A percentile compares a stretch with the other conserved stretches of the same genome.
phyloP scores from a whole-genome alignment of 306 rosid species.

The Senna tora region DNA sequence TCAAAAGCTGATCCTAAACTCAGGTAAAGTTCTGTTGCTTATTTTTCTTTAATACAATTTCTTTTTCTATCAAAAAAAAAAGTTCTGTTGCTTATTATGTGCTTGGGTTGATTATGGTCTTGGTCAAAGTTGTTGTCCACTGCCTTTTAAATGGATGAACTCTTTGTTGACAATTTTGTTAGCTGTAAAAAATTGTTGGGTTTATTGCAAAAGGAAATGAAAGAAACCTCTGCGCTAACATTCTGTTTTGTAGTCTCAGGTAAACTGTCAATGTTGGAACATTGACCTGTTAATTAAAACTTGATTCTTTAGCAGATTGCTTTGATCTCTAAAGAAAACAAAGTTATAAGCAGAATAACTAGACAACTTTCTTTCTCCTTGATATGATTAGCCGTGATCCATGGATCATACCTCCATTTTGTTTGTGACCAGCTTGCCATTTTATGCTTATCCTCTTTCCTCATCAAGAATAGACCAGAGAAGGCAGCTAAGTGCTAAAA shows the following conservation, averaged over 20 bases:
- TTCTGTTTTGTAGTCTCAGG: slow-evolving; percentile 10
- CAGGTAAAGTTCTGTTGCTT: slow-evolving; percentile 43
- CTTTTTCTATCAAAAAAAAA: no score
- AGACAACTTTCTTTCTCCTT: not conserved
- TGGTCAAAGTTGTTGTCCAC: not conserved
- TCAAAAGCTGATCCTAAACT: slow-evolving; percentile 35
- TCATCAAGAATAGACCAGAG: not conserved
- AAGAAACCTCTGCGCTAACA: slow-evolving; percentile 10
- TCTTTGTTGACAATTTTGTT: not conserved
- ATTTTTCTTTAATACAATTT: no score
- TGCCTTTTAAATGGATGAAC: not conserved
- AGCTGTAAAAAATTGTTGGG: not conserved
- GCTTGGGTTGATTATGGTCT: not conserved
- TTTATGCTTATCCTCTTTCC: slow-evolving; percentile 15
- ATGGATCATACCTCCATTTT: not conserved
- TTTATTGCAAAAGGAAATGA: not conserved
- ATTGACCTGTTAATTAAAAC: no score
- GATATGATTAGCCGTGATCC: not conserved
- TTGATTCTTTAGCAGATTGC: not conserved
- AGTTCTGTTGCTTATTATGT: not conserved
- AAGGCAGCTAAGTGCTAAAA: not conserved
- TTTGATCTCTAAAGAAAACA: slow-evolving; percentile 12
- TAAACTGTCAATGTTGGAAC: not conserved
- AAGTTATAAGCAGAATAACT: slow-evolving; percentile 8
- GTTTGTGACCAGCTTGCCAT: not conserved